Base-by-base conservation (phyloP, 345 rosid species). In the Carallia pectinifolia region DNA sequence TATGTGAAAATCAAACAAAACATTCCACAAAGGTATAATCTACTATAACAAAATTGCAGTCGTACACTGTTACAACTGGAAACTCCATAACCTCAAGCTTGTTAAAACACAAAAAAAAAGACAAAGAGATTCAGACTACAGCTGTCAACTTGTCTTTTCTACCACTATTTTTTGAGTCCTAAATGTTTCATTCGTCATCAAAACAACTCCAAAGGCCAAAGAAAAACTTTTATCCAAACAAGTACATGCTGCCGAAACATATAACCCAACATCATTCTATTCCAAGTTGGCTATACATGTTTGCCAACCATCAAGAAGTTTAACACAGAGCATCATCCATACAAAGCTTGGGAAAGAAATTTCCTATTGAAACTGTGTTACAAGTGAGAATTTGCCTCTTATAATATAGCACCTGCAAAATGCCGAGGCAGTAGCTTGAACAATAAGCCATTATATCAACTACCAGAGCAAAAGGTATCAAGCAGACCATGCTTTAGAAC, bases 401-500 rank as follows among this genome's bases (percentile, higher is more conserved):
- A 56, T 33, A 18, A 69, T 56, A 48, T 19, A 58, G 54, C 44
- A 50, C 33, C 67, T 37, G 66, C 31, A 18, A 47, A 48, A 34
- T 61, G 37, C 8, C 30, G 4, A 68, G 39, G 47, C 66, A 66
- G 54, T 64, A 61, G 38, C 60, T 69, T 69, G 36, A 10, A 47
- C 54, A 65, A 36, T 39, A 71, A 62, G 74, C 69, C 60, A 48
- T 33, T 53, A 38, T 64, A 71, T 47, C 38, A 79, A 61, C 73
- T 66, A 66, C 64, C 65, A 65, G 39, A 65, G 53, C 62, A 69
- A 61, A 75, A 68, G 58, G 62, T 52, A 60, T 60, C 68, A 77
- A 77, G 74, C 75, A 73, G 47, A 75, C 65, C 68, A 77, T 67
- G 80, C 64, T 80, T 74, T 67, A 76, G 44, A 76, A 77, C 69